Conservation (phyloP, 2,329 filamentous ascomycete genomes). For the Malbranchea zuffiana region DNA sequence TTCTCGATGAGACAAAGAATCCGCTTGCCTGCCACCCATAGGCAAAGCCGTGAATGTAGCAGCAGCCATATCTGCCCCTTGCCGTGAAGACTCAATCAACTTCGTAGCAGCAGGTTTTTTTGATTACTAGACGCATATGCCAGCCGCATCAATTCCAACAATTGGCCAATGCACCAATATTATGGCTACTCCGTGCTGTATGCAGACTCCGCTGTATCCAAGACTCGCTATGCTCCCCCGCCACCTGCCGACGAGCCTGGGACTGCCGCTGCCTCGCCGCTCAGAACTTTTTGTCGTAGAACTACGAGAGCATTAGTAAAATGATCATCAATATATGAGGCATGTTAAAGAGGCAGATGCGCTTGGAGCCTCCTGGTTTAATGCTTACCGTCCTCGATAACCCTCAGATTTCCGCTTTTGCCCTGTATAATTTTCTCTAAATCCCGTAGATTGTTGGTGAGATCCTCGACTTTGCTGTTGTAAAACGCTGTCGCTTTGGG, state of each 20-base stretch:
- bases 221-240: conserved; percentile 1
- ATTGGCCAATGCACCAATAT: too few relatives aligned
- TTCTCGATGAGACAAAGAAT: too few relatives aligned
- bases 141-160: too few relatives aligned
- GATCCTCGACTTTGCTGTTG: conserved; percentile 53
- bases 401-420: conserved; percentile 74
- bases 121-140: too few relatives aligned
- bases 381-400: conserved; percentile 73
- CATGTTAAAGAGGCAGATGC: not conserved
- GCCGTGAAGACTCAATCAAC: too few relatives aligned
- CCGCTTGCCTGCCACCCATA: too few relatives aligned
- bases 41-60: too few relatives aligned
- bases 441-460: conserved; percentile 54
- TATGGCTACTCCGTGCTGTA: too few relatives aligned
- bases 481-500: conserved; percentile 57
- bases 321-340: not conserved
- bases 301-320: conserved; percentile 27
- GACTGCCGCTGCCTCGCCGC: conserved; percentile 23
- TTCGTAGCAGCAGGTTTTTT: too few relatives aligned
- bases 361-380: not conserved
- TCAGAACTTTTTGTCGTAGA: conserved; percentile 43
- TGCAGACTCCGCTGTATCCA: too few relatives aligned
- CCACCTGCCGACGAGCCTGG: conserved; percentile 4
- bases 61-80: too few relatives aligned
- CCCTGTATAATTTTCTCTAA: conserved; percentile 57